These are phyloP conservation scores for Pestalotiopsis sp. DNA, from an alignment of 2,329 filamentous ascomycete genomes.

Conservation along the genomic window DNA sequence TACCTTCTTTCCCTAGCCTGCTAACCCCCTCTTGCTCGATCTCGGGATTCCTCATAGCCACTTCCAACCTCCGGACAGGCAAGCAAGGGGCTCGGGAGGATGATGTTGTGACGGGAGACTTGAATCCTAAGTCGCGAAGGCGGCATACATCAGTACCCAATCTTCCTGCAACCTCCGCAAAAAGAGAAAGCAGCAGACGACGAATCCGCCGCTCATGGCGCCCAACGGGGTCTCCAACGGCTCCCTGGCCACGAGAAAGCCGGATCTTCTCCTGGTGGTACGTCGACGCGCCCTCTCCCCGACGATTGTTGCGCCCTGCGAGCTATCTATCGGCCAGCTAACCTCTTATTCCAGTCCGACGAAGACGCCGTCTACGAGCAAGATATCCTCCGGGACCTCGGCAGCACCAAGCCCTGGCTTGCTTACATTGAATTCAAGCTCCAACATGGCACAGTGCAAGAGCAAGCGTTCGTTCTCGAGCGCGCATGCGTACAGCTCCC, in stretches of 20 bases:
- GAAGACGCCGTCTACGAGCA: slow-evolving; percentile 97
- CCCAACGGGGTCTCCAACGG: slow-evolving; percentile 33
- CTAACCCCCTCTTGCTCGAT: neutral
- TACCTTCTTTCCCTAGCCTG: neutral
- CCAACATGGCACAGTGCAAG: slow-evolving; percentile 80
- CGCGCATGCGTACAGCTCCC: slow-evolving; percentile 88
- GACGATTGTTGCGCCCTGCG: slow-evolving; percentile 22
- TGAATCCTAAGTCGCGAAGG: slow-evolving; percentile 1
- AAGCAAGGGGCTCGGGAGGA: neutral
- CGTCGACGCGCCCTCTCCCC: slow-evolving; percentile 22
- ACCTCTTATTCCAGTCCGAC: slow-evolving; percentile 59
- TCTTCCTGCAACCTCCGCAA: neutral
- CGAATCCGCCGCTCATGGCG: slow-evolving; percentile 22
- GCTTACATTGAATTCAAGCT: slow-evolving; percentile 91
- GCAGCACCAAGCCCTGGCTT: slow-evolving; percentile 91
- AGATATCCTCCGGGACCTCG: slow-evolving; percentile 84
- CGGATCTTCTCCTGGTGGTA: slow-evolving; percentile 54
- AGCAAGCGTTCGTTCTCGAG: slow-evolving; percentile 88
- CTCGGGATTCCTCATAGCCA: neutral
- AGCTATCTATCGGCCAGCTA: neutral
- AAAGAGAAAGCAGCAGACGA: neutral
- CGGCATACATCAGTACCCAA: neutral
- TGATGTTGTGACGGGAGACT: slow-evolving; percentile 4
- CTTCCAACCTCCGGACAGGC: neutral
- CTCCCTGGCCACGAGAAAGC: slow-evolving; percentile 35